phyloP scores from a whole-genome alignment of 768 basidiomycete species.

The Hericium alpestre region DNA sequence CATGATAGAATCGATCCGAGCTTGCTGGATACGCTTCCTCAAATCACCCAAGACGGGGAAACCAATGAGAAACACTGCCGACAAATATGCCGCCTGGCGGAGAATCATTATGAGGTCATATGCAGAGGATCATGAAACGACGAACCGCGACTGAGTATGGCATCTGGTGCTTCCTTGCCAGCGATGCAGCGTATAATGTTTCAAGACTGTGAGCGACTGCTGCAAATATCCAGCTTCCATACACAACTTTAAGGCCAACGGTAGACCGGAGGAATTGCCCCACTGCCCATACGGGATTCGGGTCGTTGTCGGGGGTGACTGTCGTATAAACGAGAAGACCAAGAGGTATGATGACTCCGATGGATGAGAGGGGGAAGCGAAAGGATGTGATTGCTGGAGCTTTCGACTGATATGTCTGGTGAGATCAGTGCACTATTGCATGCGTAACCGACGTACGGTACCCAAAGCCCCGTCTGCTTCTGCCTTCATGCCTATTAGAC shows the following conservation, averaged over 20 bases:
- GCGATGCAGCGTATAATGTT: conserved; percentile 32
- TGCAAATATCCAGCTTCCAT: conserved; percentile 24
- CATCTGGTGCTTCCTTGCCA: conserved; percentile 45
- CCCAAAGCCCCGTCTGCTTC: conserved; percentile 72
- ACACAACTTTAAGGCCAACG: conserved; percentile 22
- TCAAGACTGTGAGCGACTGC: conserved; percentile 35
- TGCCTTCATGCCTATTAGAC: conserved; percentile 70
- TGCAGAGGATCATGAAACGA: conserved; percentile 8
- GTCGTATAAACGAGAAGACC: conserved; percentile 25
- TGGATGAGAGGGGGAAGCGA: conserved; percentile 27
- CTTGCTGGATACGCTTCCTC: conserved; percentile 47
- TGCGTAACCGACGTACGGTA: conserved; percentile 41
- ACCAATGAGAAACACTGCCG: conserved; percentile 41
- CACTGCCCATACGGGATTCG: conserved; percentile 14
- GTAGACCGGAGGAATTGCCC: conserved; percentile 23
- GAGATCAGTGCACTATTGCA: no score
- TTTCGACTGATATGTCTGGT: conserved; percentile 5
- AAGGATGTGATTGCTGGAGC: conserved; percentile 53
- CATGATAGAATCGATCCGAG: conserved; percentile 73
- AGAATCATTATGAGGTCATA: neutral
- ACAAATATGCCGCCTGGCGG: conserved; percentile 41
- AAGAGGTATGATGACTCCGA: conserved; percentile 20
- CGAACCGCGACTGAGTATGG: conserved; percentile 30
- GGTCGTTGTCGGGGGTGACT: conserved; percentile 15
- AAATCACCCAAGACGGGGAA: conserved; percentile 45